Conservation (phyloP, 306 rosid species). For the Astragalus glycyphyllos region DNA sequence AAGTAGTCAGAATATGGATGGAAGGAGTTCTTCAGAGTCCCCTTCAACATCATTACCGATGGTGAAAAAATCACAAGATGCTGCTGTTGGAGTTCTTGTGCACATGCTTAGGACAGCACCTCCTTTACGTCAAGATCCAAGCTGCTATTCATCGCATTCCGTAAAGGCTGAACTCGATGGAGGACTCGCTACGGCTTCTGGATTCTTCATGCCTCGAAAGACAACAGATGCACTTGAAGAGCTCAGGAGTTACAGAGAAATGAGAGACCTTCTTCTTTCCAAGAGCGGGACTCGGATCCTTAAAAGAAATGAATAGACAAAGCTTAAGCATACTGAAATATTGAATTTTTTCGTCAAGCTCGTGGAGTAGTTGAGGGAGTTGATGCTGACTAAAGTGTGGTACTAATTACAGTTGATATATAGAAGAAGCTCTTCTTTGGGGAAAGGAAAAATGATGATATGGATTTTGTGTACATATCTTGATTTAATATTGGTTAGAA, state of each 20-base stretch:
- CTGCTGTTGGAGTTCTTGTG: slow-evolving; percentile 90
- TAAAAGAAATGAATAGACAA: slow-evolving; percentile 48
- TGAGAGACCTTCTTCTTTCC: slow-evolving; percentile 66
- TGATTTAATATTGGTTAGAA: slow-evolving; percentile 43
- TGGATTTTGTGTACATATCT: slow-evolving; percentile 48
- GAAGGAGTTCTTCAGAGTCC: slow-evolving; percentile 49
- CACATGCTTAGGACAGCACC: slow-evolving; percentile 85
- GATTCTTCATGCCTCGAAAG: slow-evolving; percentile 65
- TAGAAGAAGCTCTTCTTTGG: slow-evolving; percentile 29
- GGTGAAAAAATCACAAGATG: slow-evolving; percentile 77
- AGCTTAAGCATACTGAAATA: slow-evolving; percentile 40
- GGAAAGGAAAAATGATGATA: slow-evolving; percentile 20
- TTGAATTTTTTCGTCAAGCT: slow-evolving; percentile 8
- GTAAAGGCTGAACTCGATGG: slow-evolving; percentile 59
- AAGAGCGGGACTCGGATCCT: slow-evolving; percentile 58
- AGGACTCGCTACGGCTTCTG: slow-evolving; percentile 69
- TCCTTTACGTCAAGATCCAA: slow-evolving; percentile 81
- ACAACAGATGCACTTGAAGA: slow-evolving; percentile 61
- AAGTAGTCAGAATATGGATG: slow-evolving; percentile 54
- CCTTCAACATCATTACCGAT: slow-evolving; percentile 50
- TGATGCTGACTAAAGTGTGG: slow-evolving; percentile 39
- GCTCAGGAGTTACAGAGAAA: slow-evolving; percentile 57
- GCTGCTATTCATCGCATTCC: slow-evolving; percentile 66
- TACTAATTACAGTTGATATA: slow-evolving; percentile 37
- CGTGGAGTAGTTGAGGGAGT: slow-evolving; percentile 15